phyloP scores from a whole-genome alignment of 2,329 filamentous ascomycete species.

The Aspergillus versicolor region DNA sequence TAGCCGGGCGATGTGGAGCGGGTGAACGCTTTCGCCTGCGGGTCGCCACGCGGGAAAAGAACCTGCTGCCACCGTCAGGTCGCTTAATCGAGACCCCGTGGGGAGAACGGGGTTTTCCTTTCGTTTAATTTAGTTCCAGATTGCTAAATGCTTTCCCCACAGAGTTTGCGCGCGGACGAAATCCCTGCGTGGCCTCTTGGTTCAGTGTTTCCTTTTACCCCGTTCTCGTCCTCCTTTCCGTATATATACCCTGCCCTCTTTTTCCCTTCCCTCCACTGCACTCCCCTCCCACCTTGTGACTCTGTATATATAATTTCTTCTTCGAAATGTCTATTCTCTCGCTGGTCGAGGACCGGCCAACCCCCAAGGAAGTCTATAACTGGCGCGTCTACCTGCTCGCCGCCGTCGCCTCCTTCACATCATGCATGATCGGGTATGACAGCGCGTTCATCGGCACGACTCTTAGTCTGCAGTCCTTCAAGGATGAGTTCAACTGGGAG shows the following conservation, averaged over 20 bases:
- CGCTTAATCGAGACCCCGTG: slow-evolving; percentile 11
- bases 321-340: slow-evolving; percentile 39
- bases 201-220: not conserved
- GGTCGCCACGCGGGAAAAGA: not conserved
- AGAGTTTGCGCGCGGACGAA: not conserved
- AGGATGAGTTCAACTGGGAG: slow-evolving; percentile 64
- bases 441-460: slow-evolving; percentile 79
- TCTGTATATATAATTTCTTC: slow-evolving; percentile 10
- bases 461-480: slow-evolving; percentile 68
- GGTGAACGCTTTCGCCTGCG: slow-evolving; percentile 3
- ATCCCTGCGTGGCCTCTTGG: not conserved
- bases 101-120: not conserved
- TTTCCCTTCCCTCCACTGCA: not conserved
- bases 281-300: not conserved
- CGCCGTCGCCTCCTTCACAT: slow-evolving; percentile 55
- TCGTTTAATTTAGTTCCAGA: not conserved
- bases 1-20: not conserved
- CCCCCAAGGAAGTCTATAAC: slow-evolving; percentile 59
- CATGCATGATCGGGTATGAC: slow-evolving; percentile 64
- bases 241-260: slow-evolving; percentile 4
- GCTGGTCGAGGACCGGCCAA: slow-evolving; percentile 50
- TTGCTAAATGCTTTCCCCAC: slow-evolving; percentile 10
- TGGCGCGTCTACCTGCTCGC: slow-evolving; percentile 59
- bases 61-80: not conserved
- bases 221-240: slow-evolving; percentile 7